phyloP scores from a whole-genome alignment of 768 basidiomycete genomes.

The Cystoderma amianthinum region DNA sequence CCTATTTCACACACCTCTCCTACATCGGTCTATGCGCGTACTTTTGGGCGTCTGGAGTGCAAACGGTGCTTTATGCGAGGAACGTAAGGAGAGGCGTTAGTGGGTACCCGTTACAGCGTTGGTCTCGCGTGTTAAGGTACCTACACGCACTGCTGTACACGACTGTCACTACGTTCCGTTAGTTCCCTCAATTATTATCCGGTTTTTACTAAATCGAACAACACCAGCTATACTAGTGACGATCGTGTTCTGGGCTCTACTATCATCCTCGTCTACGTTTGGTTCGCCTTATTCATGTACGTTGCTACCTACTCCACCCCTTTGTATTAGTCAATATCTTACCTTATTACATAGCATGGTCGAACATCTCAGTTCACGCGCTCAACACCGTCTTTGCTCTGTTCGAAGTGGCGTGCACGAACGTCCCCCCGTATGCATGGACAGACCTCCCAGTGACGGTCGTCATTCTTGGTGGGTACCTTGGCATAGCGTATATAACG shows the following conservation, averaged over 20 bases:
- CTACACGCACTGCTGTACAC: constrained; percentile 48
- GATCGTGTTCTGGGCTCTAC: constrained; percentile 7
- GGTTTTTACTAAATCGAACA: too few relatives aligned
- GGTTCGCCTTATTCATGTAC: too few relatives aligned
- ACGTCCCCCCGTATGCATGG: constrained; percentile 48
- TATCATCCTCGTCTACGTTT: constrained; percentile 5
- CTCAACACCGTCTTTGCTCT: constrained; percentile 52
- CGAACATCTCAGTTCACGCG: constrained; percentile 52
- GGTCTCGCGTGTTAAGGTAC: constrained; percentile 49
- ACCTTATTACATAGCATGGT: constrained; percentile 34
- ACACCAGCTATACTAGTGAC: constrained; percentile 6
- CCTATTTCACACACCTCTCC: constrained; percentile 59
- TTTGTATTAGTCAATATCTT: too few relatives aligned
- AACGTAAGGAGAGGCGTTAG: constrained; percentile 11
- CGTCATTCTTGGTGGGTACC: constrained; percentile 45
- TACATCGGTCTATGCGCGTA: constrained; percentile 59
- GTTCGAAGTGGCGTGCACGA: constrained; percentile 51
- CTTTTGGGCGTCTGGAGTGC: constrained; percentile 50
- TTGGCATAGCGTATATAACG: constrained; percentile 67
- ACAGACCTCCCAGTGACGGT: constrained; percentile 36
- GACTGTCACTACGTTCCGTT: constrained; percentile 49
- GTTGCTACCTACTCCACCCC: too few relatives aligned
- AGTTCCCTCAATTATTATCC: constrained; percentile 15
- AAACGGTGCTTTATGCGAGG: constrained; percentile 38
- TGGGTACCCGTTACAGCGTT: constrained; percentile 50